Evolutionary conservation across 352 stramenopile genomes (phyloP).

Genomic region (Elongisporangium undulatum): DNA sequence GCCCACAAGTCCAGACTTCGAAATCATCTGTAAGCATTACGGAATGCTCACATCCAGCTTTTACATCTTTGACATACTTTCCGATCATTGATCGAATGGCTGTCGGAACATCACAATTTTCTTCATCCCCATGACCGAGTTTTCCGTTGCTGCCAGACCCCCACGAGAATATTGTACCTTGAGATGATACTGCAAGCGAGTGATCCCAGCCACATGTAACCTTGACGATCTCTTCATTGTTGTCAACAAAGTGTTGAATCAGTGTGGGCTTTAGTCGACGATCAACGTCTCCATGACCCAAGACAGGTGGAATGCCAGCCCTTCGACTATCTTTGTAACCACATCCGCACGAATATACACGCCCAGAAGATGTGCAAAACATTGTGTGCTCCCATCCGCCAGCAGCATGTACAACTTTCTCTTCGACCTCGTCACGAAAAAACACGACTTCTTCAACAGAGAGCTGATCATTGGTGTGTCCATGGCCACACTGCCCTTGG

Average conservation of each 20-base stretch:
- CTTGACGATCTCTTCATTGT: slow-evolving; percentile 48
- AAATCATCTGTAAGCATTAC: slow-evolving; percentile 49
- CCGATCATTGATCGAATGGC: slow-evolving; percentile 38
- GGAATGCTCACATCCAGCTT: slow-evolving; percentile 80
- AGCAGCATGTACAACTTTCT: slow-evolving; percentile 44
- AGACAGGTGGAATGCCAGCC: slow-evolving; percentile 73
- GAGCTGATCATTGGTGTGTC: slow-evolving; percentile 70
- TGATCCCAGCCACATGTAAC: slow-evolving; percentile 82
- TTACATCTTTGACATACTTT: slow-evolving; percentile 58
- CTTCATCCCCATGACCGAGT: slow-evolving; percentile 78
- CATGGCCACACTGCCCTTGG: slow-evolving; percentile 78
- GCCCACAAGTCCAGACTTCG: slow-evolving; percentile 77
- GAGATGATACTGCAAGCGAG: slow-evolving; percentile 61
- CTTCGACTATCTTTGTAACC: slow-evolving; percentile 84
- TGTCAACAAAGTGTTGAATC: slow-evolving; percentile 46
- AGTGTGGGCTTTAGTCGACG: slow-evolving; percentile 52
- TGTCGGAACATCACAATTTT: slow-evolving; percentile 62
- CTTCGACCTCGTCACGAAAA: slow-evolving; percentile 45
- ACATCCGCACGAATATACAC: slow-evolving; percentile 70
- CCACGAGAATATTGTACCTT: slow-evolving; percentile 69
- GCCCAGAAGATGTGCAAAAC: slow-evolving; percentile 57
- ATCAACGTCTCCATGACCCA: slow-evolving; percentile 71
- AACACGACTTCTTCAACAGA: slow-evolving; percentile 44
- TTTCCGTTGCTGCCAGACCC: slow-evolving; percentile 80
- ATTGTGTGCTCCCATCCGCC: slow-evolving; percentile 83